Percentiles rank a stretch among this genome's conserved stretches.
These are phyloP conservation scores for Raddia guianensis DNA, from an alignment of 176 grass and related monocot genomes.

Conservation along the genomic window DNA sequence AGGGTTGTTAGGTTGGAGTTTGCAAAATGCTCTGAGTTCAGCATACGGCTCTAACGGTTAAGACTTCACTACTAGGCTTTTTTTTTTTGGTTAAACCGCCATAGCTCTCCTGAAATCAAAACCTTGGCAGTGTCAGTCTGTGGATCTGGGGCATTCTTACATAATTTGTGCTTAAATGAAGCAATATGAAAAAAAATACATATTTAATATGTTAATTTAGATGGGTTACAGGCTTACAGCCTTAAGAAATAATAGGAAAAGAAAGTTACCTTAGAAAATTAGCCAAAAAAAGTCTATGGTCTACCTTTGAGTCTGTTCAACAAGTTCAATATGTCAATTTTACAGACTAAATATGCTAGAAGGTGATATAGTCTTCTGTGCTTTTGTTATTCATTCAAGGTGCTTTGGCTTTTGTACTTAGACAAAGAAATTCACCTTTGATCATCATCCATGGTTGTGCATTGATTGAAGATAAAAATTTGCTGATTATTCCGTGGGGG, in stretches of 20 bases:
- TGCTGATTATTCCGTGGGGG: not conserved
- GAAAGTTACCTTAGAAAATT: not conserved
- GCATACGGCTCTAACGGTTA: not conserved
- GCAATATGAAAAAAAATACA: not conserved
- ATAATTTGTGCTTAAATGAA: not conserved
- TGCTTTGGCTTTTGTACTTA: not conserved
- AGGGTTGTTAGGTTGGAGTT: not conserved
- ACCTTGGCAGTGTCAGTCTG: not conserved
- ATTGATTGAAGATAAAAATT: not conserved
- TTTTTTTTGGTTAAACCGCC: not conserved
- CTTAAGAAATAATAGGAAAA: not conserved
- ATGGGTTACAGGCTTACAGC: not conserved
- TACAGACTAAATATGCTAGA: no score
- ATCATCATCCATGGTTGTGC: not conserved
- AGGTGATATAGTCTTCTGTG: not conserved
- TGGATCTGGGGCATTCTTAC: not conserved
- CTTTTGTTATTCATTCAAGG: not conserved
- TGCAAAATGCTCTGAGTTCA: not conserved
- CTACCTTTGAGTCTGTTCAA: not conserved
- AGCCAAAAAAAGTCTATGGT: not conserved
- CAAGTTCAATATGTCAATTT: no score
- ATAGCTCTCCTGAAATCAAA: not conserved
- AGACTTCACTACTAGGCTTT: not conserved
- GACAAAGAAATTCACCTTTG: not conserved
- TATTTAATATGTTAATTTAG: not conserved